Percentiles rank a stretch among this genome's conserved stretches.
phyloP scores from a whole-genome alignment of 257 asterid species.

The Pogostemon cablin region DNA sequence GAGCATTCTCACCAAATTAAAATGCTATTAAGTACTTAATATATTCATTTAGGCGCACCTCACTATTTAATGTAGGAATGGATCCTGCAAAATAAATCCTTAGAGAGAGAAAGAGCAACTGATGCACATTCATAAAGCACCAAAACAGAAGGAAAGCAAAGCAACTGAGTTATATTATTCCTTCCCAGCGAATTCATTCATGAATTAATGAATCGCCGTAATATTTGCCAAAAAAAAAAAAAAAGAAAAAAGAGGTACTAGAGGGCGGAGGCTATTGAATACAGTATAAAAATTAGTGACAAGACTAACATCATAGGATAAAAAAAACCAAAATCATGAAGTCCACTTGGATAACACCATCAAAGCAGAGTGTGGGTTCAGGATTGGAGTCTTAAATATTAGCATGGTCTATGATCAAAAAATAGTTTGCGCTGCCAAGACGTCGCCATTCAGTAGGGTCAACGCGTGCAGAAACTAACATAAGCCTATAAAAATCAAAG shows the following conservation, averaged over 20 bases:
- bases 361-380: conserved; percentile 17
- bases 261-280: not conserved
- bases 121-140: no score
- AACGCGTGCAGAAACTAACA: conserved; percentile 20
- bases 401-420: conserved; percentile 6
- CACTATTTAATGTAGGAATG: no score
- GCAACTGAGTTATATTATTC: no score
- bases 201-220: not conserved
- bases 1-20: no score
- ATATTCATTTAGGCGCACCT: no score
- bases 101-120: no score
- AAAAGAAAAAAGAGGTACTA: not conserved
- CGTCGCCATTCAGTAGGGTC: conserved; percentile 18
- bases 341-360: not conserved
- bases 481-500: conserved; percentile 9
- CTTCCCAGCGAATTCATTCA: no score
- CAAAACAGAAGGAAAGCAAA: no score
- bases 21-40: no score
- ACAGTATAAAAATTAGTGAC: not conserved
- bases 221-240: not conserved
- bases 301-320: not conserved
- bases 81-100: no score
- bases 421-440: conserved; percentile 11
- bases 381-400: conserved; percentile 15
- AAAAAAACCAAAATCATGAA: conserved; percentile 1